Evolutionary conservation across 2,329 filamentous ascomycete genomes (phyloP).

Genomic region (Ceratocystiopsis brevicomis): DNA sequence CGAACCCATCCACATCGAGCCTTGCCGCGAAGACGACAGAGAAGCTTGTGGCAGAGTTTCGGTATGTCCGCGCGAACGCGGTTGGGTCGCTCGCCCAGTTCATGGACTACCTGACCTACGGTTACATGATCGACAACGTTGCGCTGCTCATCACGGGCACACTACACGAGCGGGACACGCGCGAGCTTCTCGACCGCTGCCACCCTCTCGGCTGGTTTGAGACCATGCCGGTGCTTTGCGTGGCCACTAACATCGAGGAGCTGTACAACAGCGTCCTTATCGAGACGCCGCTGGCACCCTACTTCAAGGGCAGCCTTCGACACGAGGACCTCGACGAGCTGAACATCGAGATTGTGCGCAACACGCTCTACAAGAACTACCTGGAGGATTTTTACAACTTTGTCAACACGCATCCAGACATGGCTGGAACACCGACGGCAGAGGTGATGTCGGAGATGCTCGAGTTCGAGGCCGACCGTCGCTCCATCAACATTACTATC

Average conservation of each 20-base stretch:
- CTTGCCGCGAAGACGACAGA: constrained; percentile 92
- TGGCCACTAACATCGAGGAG: constrained; percentile 96
- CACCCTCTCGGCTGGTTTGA: constrained; percentile 98
- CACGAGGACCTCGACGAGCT: constrained; percentile 95
- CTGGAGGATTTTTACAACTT: constrained; percentile 94
- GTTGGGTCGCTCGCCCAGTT: constrained; percentile 83
- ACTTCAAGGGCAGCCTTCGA: constrained; percentile 92
- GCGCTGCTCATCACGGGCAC: constrained; percentile 95
- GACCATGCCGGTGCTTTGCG: constrained; percentile 93
- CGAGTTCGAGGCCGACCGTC: constrained; percentile 88
- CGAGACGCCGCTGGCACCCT: constrained; percentile 85
- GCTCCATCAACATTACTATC: constrained; percentile 96
- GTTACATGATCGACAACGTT: constrained; percentile 99
- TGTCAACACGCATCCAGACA: constrained; percentile 73
- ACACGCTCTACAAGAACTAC: constrained; percentile 98
- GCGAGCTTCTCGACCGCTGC: constrained; percentile 85
- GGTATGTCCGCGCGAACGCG: constrained; percentile 86
- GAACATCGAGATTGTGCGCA: constrained; percentile 97
- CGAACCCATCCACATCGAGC: constrained; percentile 88
- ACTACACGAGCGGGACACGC: constrained; percentile 88
- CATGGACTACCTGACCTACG: constrained; percentile 95
- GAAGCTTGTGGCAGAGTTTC: constrained; percentile 93
- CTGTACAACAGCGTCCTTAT: constrained; percentile 96
- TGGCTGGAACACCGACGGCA: constrained; percentile 71
- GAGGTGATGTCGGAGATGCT: constrained; percentile 93